Evolutionary conservation across 257 asterid species (phyloP), one percentile per base, ranked within the genome.

Genomic region (Fraxinus americana): DNA sequence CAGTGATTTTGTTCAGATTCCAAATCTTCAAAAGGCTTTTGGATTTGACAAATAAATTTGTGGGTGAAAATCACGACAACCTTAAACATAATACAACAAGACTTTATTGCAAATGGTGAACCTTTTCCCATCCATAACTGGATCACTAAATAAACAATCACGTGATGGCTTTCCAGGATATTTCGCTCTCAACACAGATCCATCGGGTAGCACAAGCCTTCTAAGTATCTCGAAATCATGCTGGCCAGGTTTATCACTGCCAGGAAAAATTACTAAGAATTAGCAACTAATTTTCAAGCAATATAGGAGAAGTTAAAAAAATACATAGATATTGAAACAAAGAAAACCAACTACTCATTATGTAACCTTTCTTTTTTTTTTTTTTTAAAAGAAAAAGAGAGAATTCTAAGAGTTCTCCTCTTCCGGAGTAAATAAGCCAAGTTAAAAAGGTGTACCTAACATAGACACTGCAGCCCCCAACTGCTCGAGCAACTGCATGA

Each of bases 241-340:
- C 36, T 82, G 83, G 48, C 94, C 94, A 14, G 94, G 94, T 71
- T 83, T 80, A 72, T 89, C 94, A 80, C 92, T 89, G 82, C 65
- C 39, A 65, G 45, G 71, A 73, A 59, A 73, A 14, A 12, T 72
- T 32, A 45, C 14, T 36, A 17, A 23, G 52, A 36, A 77, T 17
- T 65, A 65, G 35, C 13, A 77, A 61, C 21, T 41, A 77, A 4
- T 36, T 77, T 32, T 67, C 63, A 25, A 21, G 41, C 7, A 63
- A 12, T 27, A 25, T 0, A 63, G 32, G 36, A 27, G 36, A 63
- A 7, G 25, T n/a, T 7, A n/a, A 59, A 21, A 21, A 30, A 59
- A 7, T 59, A 21, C 59, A 48, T 48, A 48, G 59, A 48, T 48
- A 48, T 48, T 48, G 17, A 48, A 48, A 48, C 59, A 48, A 48